These are phyloP conservation scores for Mallotus repandus DNA, from an alignment of 441 rosid genomes.

Conservation along the genomic window DNA sequence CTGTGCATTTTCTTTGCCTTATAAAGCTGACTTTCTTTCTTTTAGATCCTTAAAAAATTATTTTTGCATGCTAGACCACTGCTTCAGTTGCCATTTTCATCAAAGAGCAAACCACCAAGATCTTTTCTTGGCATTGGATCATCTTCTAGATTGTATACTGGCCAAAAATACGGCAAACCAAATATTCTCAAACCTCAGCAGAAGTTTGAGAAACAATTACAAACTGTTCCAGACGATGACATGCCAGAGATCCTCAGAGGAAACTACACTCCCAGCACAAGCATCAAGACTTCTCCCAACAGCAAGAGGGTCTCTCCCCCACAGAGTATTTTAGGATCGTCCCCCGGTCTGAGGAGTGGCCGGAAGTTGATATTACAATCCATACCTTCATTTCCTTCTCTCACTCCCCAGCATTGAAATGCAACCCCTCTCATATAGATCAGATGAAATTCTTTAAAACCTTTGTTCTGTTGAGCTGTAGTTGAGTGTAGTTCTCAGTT, in stretches of 20 bases:
- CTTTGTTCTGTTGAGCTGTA: slow-evolving; percentile 24
- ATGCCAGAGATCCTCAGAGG: slow-evolving; percentile 64
- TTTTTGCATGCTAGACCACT: slow-evolving; percentile 48
- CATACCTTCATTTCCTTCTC: slow-evolving; percentile 78
- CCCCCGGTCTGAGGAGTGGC: slow-evolving; percentile 62
- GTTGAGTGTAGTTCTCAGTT: slow-evolving; percentile 9
- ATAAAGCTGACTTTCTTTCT: slow-evolving; percentile 14
- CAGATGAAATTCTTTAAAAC: slow-evolving; percentile 31
- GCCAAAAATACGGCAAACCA: slow-evolving; percentile 44
- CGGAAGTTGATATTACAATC: slow-evolving; percentile 89
- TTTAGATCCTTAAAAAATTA: slow-evolving; percentile 3
- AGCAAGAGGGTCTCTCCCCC: slow-evolving; percentile 97
- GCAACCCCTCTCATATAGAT: slow-evolving; percentile 16
- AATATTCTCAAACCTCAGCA: slow-evolving; percentile 40
- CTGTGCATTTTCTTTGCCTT: slow-evolving; percentile 4
- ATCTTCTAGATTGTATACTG: slow-evolving; percentile 39
- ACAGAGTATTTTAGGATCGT: slow-evolving; percentile 50
- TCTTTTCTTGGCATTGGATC: slow-evolving; percentile 62
- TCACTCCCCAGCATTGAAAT: slow-evolving; percentile 55
- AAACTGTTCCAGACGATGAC: slow-evolving; percentile 48
- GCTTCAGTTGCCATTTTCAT: slow-evolving; percentile 62
- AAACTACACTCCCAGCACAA: slow-evolving; percentile 36
- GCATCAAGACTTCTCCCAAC: slow-evolving; percentile 79
- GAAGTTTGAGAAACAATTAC: slow-evolving; percentile 50
- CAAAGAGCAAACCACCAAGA: slow-evolving; percentile 64